Evolutionary conservation across 352 stramenopile species (phyloP).

Genomic region (Pythium aquatile): DNA sequence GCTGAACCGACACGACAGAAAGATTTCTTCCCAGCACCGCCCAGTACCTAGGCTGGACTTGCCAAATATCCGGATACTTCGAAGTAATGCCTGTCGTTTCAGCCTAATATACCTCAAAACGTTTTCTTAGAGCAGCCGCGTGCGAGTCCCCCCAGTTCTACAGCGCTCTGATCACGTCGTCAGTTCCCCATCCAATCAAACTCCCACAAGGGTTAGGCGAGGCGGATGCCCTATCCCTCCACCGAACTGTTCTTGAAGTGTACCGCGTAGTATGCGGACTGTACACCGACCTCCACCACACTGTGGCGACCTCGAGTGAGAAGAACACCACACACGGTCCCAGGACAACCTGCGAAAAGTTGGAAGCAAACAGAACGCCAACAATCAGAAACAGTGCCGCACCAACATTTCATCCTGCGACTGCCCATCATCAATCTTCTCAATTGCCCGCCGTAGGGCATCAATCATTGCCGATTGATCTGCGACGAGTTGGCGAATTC

Average conservation of each 20-base stretch:
- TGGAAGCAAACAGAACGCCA: not conserved
- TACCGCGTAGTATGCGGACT: not conserved
- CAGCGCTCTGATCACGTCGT: not conserved
- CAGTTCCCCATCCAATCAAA: not conserved
- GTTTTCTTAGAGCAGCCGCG: not conserved
- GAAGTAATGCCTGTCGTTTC: not conserved
- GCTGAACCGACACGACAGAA: not conserved
- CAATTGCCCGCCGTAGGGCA: not conserved
- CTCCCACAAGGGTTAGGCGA: not conserved
- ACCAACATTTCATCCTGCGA: not conserved
- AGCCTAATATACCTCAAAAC: not conserved
- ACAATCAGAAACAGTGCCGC: not conserved
- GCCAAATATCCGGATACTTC: too few species aligned
- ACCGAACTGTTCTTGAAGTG: not conserved
- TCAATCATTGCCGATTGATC: not conserved
- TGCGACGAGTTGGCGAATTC: not conserved
- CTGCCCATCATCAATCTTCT: conserved; percentile 1
- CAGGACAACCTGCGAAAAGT: not conserved
- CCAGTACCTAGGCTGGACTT: not conserved
- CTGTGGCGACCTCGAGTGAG: not conserved
- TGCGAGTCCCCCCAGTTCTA: not conserved
- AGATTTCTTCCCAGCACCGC: not conserved
- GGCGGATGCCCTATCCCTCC: not conserved
- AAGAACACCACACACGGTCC: not conserved
- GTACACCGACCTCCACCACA: not conserved